These are phyloP conservation scores for Mycocentrospora acerina DNA, from an alignment of 2,329 filamentous ascomycete species.

Conservation along the genomic window DNA sequence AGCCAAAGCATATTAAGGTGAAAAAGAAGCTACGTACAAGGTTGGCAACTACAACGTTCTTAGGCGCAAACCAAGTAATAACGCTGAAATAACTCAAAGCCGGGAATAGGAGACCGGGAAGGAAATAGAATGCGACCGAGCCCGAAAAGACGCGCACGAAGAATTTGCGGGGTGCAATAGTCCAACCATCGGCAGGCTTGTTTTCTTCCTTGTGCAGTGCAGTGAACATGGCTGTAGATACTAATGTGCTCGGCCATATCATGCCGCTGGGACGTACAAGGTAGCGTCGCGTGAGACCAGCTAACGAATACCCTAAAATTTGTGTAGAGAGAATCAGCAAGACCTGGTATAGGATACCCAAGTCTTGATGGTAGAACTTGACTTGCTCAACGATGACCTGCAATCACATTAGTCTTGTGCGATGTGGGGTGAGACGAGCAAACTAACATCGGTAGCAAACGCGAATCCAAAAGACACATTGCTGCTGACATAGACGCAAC, in stretches of 20 bases:
- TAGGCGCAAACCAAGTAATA: slow-evolving; percentile 83
- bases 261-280: slow-evolving; percentile 83
- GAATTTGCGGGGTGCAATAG: slow-evolving; percentile 78
- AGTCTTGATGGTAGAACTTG: slow-evolving; percentile 82
- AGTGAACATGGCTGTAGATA: slow-evolving; percentile 86
- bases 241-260: slow-evolving; percentile 88
- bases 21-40: slow-evolving; percentile 50
- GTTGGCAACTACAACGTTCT: slow-evolving; percentile 83
- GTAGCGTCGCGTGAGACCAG: slow-evolving; percentile 77
- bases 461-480: slow-evolving; percentile 89
- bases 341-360: slow-evolving; percentile 74
- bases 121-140: slow-evolving; percentile 79
- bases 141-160: slow-evolving; percentile 73
- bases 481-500: slow-evolving; percentile 85
- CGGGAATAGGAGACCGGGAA: slow-evolving; percentile 79
- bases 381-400: slow-evolving; percentile 84
- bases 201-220: slow-evolving; percentile 85
- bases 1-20: background rate
- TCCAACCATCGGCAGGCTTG: slow-evolving; percentile 79
- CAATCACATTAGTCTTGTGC: slow-evolving; percentile 11
- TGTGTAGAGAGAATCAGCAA: slow-evolving; percentile 84
- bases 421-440: background rate
- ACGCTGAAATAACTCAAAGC: slow-evolving; percentile 88
- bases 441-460: slow-evolving; percentile 74
- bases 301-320: slow-evolving; percentile 83